Evolutionary conservation across 352 stramenopile species (phyloP), one percentile per base, ranked within the genome.

Genomic region (Globisporangium alternatum): DNA sequence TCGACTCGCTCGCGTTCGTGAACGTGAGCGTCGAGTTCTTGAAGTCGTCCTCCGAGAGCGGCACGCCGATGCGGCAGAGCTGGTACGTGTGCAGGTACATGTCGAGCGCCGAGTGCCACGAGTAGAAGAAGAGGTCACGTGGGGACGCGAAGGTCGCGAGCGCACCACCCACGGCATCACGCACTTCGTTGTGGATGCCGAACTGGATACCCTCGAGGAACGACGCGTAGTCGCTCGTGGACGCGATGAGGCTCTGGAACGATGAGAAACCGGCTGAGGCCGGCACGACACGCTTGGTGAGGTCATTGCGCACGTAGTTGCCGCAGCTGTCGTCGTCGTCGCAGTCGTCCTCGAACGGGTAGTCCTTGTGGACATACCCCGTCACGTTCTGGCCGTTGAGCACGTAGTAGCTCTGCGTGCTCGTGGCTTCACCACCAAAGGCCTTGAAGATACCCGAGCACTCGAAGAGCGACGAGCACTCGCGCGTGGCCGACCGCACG

Each of bases 11-110:
- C 7, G 64, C 72, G 44, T 80, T 72, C 8, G 70, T 25, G 67
- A 78, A 92, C 21, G 66, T 69, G 55, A 86, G 59, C 13, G 77
- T 57, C 45, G 80, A 88, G 48, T 69, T 71, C 49, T 78, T 47
- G 41, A 84, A 64, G 60, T 86, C 70, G 5, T 73, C 60, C 51
- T 79, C 71, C 15, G 78, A 81, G 5, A 90, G 56, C 4, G 67
- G 74, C 13, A 79, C 74, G 15, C 74, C 77, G 45, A 91, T 68
- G 41, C 75, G 78, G 70, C 83, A 93, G 67, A 88, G 53, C 55
- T 88, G 78, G 69, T 88, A 90, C 62, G 84, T 76, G 52, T 83
- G 69, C 44, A 85, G 58, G 65, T 85, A 83, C 77, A 91, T 89
- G 67, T 93, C 83, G 33, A 93, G 65, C 2, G 80, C 65, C 31